A percentile compares a stretch with the other conserved stretches of the same genome.
Evolutionary conservation across 192 early-diverging fungal species (phyloP).

Genomic region (Linnemannia schmuckeri): DNA sequence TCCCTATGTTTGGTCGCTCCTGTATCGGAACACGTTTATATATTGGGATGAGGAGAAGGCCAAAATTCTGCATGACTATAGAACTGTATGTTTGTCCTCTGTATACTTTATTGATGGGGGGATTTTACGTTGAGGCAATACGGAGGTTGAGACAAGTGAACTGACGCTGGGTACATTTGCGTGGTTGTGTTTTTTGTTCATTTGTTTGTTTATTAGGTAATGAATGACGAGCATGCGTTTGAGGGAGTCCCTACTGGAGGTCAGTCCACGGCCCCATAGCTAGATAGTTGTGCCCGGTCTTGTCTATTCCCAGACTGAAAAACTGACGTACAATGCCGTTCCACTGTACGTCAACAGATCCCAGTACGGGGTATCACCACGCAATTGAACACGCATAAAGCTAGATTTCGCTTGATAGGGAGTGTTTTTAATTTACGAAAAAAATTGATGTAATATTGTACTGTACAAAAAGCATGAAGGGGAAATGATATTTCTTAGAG

Average conservation of each 20-base stretch:
- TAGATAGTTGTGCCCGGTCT: neutral
- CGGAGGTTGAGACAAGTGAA: neutral
- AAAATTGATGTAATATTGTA: neutral
- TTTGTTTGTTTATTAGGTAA: constrained; percentile 19
- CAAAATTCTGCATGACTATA: constrained; percentile 57
- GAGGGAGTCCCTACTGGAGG: constrained; percentile 33
- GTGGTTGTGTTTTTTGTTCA: neutral
- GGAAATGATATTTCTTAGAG: neutral
- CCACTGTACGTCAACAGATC: too few relatives aligned
- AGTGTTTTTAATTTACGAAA: neutral
- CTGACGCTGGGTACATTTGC: neutral
- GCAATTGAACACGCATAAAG: too few relatives aligned
- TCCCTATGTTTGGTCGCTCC: constrained; percentile 78
- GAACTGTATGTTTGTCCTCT: constrained; percentile 34
- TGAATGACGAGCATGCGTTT: constrained; percentile 46
- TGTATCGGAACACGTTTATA: constrained; percentile 69
- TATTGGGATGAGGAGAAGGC: constrained; percentile 80
- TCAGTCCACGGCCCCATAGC: constrained; percentile 10
- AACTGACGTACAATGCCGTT: too few relatives aligned
- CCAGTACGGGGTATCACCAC: too few relatives aligned
- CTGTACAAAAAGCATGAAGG: neutral
- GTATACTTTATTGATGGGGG: neutral
- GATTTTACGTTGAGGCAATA: neutral
- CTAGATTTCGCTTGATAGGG: too few relatives aligned
- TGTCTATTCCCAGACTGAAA: too few relatives aligned